These are phyloP conservation scores for Polyplosphaeria fusca DNA, from an alignment of 495 filamentous ascomycete genomes.

Conservation along the genomic window DNA sequence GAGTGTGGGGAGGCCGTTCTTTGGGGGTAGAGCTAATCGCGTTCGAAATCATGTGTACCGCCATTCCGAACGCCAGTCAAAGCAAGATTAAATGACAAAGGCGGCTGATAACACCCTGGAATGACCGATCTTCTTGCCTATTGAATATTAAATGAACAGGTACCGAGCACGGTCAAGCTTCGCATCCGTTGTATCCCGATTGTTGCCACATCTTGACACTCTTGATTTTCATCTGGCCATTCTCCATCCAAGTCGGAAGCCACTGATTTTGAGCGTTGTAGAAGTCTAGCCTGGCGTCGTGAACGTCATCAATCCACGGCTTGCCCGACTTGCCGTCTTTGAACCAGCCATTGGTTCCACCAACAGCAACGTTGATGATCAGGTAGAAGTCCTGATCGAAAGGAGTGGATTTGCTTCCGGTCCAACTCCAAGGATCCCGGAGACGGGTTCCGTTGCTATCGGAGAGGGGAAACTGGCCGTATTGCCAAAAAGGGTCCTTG, in stretches of 20 bases:
- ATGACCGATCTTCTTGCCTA: no score
- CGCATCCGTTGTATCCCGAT: conserved; percentile 44
- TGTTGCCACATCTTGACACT: conserved; percentile 81
- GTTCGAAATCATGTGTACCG: no score
- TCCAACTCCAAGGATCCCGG: conserved; percentile 64
- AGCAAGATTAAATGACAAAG: no score
- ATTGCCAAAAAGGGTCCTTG: conserved; percentile 64
- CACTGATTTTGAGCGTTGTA: conserved; percentile 64
- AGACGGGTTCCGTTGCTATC: conserved; percentile 68
- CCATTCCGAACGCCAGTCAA: no score
- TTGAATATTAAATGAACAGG: no score
- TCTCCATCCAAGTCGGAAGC: conserved; percentile 69
- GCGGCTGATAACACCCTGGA: no score
- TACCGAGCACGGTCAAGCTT: not conserved
- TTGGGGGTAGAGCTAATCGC: no score
- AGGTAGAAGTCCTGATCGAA: conserved; percentile 82
- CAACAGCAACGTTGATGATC: conserved; percentile 78
- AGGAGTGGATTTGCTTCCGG: conserved; percentile 61
- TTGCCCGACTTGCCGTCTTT: conserved; percentile 65
- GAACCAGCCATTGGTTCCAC: conserved; percentile 83
- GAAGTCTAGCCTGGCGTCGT: conserved; percentile 68
- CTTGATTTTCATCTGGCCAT: conserved; percentile 66
- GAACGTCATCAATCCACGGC: conserved; percentile 71
- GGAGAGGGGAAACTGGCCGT: conserved; percentile 68
- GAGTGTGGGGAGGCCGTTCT: no score